Evolutionary conservation across 352 stramenopile species (phyloP), one percentile per base, ranked within the genome.

Genomic region (Pythium vanterpoolii): DNA sequence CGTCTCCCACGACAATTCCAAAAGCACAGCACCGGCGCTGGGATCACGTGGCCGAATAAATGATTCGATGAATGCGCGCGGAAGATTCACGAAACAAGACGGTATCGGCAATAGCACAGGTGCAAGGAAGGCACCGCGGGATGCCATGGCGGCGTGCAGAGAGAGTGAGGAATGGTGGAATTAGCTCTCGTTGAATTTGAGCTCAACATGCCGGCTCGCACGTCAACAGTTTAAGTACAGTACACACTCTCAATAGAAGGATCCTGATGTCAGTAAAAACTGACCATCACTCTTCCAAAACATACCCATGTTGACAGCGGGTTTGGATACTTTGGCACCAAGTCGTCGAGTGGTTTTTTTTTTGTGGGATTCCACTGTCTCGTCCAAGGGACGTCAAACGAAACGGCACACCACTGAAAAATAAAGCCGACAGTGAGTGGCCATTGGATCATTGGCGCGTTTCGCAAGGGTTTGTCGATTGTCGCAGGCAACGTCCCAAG

Each of bases 1-100:
- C 8, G 83, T 88, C 65, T 90, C 80, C 83, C 83, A 92, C 39
- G 80, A 89, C 27, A 92, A 57, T 59, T 88, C 79, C 26, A 95
- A 46, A 40, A 95, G 72, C n/a, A 72, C 83, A 13, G 85, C 62
- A 9, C 79, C 83, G 9, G 54, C 62, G 13, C 56, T 50, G 18
- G 51, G 19, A 24, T 69, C 60, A 9, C 45, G 38, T 10, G 34
- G 56, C 11, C 51, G 56, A 23, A 94, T 51, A 66, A 90, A 89
- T 26, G 68, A 61, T 56, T 87, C 74, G 36, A 90, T 69, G 59
- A 89, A 94, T 7, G 74, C 65, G 26, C 62, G 78, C 14, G 82
- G 82, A 1, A 94, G 72, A 44, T 79, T 80, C 26, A 92, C 73
- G 57, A 92, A 94, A 70, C 84, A 90, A 43, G 71, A 89, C 61